Percentiles rank a stretch among this genome's conserved stretches.
phyloP scores from a whole-genome alignment of 1,284 basidiomycete species.

The Sanghuangporus sanghuang region DNA sequence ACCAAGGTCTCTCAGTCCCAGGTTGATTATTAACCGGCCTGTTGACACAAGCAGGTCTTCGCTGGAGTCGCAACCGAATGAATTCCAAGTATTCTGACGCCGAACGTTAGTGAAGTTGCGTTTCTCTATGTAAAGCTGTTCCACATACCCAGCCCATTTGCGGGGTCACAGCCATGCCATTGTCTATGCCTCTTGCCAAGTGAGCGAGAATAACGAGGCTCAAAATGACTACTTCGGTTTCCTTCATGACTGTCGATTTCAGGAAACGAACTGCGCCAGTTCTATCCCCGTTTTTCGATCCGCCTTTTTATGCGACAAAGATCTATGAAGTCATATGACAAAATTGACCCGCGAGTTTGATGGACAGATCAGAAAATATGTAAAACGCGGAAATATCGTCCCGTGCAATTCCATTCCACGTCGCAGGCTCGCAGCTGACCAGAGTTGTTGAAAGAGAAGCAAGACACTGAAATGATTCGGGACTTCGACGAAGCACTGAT shows the following conservation, averaged over 20 bases:
- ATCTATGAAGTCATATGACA: background rate
- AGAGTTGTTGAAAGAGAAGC: background rate
- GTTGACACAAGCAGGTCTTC: slow-evolving; percentile 31
- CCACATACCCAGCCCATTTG: slow-evolving; percentile 33
- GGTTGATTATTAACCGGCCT: slow-evolving; percentile 26
- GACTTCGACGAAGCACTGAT: too few relatives aligned
- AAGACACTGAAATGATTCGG: background rate
- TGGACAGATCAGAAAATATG: background rate
- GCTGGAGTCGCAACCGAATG: slow-evolving; percentile 31
- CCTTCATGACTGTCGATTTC: background rate
- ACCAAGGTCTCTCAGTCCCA: slow-evolving; percentile 15
- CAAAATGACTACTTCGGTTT: background rate
- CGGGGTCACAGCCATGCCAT: slow-evolving; percentile 34
- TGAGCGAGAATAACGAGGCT: background rate
- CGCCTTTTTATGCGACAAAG: background rate
- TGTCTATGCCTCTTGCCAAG: slow-evolving; percentile 19
- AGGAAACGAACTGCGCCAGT: background rate
- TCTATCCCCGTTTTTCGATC: background rate
- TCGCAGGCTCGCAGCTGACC: background rate
- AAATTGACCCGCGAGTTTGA: background rate
- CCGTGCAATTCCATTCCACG: background rate
- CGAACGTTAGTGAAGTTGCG: background rate
- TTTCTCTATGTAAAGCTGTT: background rate
- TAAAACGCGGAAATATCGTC: background rate
- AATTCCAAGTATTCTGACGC: slow-evolving; percentile 31